Base-by-base conservation (phyloP, 306 rosid genomes). In the Astragalus membranaceus region DNA sequence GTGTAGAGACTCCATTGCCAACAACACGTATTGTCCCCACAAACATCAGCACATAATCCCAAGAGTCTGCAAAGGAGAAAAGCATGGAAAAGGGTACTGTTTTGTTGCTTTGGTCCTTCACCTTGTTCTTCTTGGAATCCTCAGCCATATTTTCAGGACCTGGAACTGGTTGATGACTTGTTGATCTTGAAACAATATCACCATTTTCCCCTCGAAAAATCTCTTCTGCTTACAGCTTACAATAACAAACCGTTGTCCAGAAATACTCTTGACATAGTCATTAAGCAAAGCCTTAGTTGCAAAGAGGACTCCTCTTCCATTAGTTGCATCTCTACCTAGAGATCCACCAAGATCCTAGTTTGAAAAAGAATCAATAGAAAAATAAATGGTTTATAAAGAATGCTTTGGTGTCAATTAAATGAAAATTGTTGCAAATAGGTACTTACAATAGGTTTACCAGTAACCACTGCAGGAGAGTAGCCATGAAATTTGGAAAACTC, bases 401-500 rank as follows among this genome's bases (percentile, higher is more conserved):
- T 59, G 48, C 2, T 5, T 26, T 77, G 26, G 12, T 70, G 6
- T 41, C 12, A 58, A 3, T 30, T 61, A 39, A 59, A 30, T 36
- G 17, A 8, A 30, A 44, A 54, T 13, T 30, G 32, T 46, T 12
- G 54, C 35, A 46, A 62, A 64, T 2, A 52, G 8, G 1, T 36
- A 71, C 97, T 87, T 64, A 93, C 98, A 13, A 64, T 83, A 12
- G 98, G 98, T 65, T 93, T 93, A 51, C 98, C 97, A 2, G 98
- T 93, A 72, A 93, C 98, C 10, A 93, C 86, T 8, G 98, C 97
- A 11, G 97, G 96, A 11, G 98, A 88, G 74, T 93, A 78, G 56
- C 98, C 98, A 72, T 93, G 98, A 56, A 93, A 93, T 81, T 93
- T 93, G 42, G 98, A 90, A 79, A 90, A 93, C 69, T 93, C 98